Conservation (phyloP, 192 early-diverging fungal species). For the Phycomyces blakesleeanus region DNA sequence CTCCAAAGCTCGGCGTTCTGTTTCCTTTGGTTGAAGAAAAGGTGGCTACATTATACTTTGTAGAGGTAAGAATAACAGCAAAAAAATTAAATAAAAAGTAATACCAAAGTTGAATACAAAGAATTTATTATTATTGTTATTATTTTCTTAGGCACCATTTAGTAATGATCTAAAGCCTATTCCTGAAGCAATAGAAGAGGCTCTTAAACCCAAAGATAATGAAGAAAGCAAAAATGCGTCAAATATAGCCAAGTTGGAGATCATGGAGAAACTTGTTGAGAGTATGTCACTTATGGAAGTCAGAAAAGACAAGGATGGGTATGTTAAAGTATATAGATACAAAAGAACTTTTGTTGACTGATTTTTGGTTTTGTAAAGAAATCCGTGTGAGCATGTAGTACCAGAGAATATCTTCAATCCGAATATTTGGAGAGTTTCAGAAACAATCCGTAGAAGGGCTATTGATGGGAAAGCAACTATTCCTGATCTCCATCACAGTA, state of each 20-base stretch:
- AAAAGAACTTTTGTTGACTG: background rate
- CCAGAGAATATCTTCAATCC: conserved; percentile 62
- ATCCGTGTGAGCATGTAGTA: conserved; percentile 45
- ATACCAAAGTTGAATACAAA: too few species aligned
- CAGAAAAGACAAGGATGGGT: background rate
- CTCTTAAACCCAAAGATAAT: conserved; percentile 67
- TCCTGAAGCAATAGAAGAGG: conserved; percentile 26
- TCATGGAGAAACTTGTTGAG: background rate
- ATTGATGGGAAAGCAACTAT: conserved; percentile 49
- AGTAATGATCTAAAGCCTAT: background rate
- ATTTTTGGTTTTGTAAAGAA: conserved; percentile 21
- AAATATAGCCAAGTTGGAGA: conserved; percentile 19
- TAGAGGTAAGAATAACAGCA: conserved; percentile 40
- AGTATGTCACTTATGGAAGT: background rate
- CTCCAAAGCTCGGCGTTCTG: conserved; percentile 62
- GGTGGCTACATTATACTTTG: conserved; percentile 42
- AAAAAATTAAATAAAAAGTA: too few species aligned
- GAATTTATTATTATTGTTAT: too few species aligned
- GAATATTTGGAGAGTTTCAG: conserved; percentile 47
- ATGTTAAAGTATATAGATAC: background rate
- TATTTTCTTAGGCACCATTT: background rate
- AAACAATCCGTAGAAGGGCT: conserved; percentile 56
- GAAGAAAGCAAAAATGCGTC: conserved; percentile 51
- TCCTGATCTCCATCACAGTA: conserved; percentile 42
- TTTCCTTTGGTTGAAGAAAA: conserved; percentile 45